Conservation (phyloP, 768 basidiomycete species). For the Lactifluus piperatus region DNA sequence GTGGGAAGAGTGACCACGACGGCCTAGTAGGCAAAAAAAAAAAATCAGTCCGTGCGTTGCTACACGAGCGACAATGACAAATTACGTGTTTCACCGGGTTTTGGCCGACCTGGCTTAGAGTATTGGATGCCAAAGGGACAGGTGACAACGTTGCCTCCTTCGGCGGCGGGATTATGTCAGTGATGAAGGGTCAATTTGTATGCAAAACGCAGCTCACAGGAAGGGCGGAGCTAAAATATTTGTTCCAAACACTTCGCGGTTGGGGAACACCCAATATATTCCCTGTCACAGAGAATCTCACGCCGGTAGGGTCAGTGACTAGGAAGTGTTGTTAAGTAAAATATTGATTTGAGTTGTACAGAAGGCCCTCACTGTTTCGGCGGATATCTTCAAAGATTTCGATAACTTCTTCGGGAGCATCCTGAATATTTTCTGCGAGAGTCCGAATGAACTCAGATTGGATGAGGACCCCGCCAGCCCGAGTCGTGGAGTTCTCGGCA, state of each 20-base stretch:
- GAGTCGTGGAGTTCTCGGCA: slow-evolving; percentile 59
- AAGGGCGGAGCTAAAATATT: slow-evolving; percentile 54
- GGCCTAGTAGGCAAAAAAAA: slow-evolving; percentile 45
- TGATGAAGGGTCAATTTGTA: not conserved
- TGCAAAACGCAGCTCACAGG: slow-evolving; percentile 36
- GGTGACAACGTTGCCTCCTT: slow-evolving; percentile 52
- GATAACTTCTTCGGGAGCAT: slow-evolving; percentile 62
- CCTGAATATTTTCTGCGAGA: slow-evolving; percentile 61
- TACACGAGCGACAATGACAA: not conserved
- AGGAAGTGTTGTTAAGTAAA: not conserved
- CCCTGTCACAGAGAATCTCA: slow-evolving; percentile 88
- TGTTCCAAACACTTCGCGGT: slow-evolving; percentile 67
- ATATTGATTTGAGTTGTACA: not conserved
- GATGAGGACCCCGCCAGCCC: slow-evolving; percentile 56
- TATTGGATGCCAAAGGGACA: slow-evolving; percentile 55
- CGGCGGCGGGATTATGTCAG: not conserved
- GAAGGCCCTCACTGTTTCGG: slow-evolving; percentile 41
- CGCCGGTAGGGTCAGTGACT: slow-evolving; percentile 79
- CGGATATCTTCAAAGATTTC: slow-evolving; percentile 70
- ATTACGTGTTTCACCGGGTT: slow-evolving; percentile 65
- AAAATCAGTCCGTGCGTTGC: not conserved
- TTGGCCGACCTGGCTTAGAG: slow-evolving; percentile 67
- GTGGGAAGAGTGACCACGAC: slow-evolving; percentile 84
- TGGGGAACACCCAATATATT: slow-evolving; percentile 60
- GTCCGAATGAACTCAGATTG: slow-evolving; percentile 76